Evolutionary conservation across 2,329 filamentous ascomycete species (phyloP).

Genomic region (Hawksworthiomyces lignivorus): DNA sequence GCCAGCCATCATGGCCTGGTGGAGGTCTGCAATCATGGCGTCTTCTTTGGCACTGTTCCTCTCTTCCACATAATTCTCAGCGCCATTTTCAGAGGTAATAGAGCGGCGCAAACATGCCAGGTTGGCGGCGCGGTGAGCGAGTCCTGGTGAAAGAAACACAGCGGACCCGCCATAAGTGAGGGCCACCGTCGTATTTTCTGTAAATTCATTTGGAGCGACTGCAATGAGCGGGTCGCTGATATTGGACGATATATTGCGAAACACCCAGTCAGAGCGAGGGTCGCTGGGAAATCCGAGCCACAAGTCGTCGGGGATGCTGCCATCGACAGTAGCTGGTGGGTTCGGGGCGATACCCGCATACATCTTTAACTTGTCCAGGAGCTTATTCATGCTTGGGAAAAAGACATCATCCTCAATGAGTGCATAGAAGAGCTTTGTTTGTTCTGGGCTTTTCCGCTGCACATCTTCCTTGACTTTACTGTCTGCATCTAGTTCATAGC

Average conservation of each 20-base stretch:
- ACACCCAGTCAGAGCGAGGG: constrained; percentile 32
- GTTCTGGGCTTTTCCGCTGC: background rate
- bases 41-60: too few species aligned
- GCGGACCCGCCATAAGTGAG: constrained; percentile 38
- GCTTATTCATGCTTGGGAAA: constrained; percentile 32
- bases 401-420: constrained; percentile 40
- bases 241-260: too few species aligned
- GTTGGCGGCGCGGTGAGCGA: constrained; percentile 26
- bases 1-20: too few species aligned
- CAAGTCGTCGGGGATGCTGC: too few species aligned
- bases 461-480: background rate
- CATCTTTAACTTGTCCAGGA: constrained; percentile 27
- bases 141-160: constrained; percentile 31
- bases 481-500: background rate
- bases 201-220: too few species aligned
- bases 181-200: constrained; percentile 18
- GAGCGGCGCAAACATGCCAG: constrained; percentile 28
- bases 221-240: too few species aligned
- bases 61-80: too few species aligned
- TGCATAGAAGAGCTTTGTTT: constrained; percentile 26
- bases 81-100: too few species aligned
- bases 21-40: too few species aligned
- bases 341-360: too few species aligned
- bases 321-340: too few species aligned
- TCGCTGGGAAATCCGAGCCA: constrained; percentile 39